A percentile compares a stretch with the other conserved stretches of the same genome.
These are phyloP conservation scores for Omphalotus olearius DNA, from an alignment of 1,284 basidiomycete species.

Conservation along the genomic window DNA sequence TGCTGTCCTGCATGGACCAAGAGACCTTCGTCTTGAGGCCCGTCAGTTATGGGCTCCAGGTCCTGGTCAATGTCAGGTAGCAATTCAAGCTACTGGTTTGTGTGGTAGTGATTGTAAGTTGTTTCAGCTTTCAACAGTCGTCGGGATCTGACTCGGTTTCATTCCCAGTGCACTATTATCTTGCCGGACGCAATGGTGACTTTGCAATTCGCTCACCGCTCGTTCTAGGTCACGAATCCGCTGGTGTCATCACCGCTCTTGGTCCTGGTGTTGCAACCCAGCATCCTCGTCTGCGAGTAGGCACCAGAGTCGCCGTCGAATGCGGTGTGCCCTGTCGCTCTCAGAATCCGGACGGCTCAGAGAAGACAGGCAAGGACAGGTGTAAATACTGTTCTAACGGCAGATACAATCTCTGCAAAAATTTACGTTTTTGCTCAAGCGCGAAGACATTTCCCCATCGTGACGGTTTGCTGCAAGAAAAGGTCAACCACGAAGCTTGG, in stretches of 20 bases:
- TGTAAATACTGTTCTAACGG: conserved; percentile 67
- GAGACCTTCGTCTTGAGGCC: conserved; percentile 69
- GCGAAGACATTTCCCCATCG: conserved; percentile 93
- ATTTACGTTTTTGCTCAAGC: conserved; percentile 83
- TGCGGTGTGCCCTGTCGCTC: conserved; percentile 85
- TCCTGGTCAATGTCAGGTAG: conserved; percentile 67
- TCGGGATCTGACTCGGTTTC: conserved; percentile 2
- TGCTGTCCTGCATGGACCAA: conserved; percentile 68
- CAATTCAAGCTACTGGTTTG: conserved; percentile 80
- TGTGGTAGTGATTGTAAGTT: conserved; percentile 88
- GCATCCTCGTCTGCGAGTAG: conserved; percentile 53
- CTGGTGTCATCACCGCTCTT: conserved; percentile 76
- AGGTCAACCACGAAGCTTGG: conserved; percentile 85
- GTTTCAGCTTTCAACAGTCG: conserved; percentile 1
- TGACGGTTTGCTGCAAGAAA: conserved; percentile 86
- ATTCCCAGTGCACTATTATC: conserved; percentile 80
- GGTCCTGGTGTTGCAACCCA: conserved; percentile 52
- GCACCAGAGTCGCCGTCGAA: conserved; percentile 92
- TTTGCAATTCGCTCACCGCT: conserved; percentile 82
- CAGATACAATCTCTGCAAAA: conserved; percentile 93
- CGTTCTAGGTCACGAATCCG: conserved; percentile 90
- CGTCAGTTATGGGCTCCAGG: conserved; percentile 66
- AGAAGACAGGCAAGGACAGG: conserved; percentile 3
- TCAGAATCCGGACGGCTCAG: conserved; percentile 6
- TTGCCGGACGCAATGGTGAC: conserved; percentile 86